Conservation (phyloP, 2,329 filamentous ascomycete genomes). For the Nothophaeocryptopus gaeumannii region DNA sequence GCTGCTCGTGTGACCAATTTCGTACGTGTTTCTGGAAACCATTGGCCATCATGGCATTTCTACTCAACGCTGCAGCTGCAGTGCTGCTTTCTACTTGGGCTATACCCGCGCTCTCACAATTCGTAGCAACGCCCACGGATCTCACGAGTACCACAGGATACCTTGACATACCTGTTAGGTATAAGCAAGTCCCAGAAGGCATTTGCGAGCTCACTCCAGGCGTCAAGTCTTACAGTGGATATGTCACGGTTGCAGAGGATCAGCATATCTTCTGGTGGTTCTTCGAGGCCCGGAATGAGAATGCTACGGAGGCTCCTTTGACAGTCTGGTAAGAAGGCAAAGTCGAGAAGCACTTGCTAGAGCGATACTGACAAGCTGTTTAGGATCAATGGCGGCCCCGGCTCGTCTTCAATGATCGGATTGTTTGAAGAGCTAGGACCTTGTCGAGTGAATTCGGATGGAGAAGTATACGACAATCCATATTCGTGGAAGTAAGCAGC, state of each 20-base stretch:
- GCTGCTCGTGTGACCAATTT: too few relatives aligned
- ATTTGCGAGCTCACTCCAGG: constrained; percentile 51
- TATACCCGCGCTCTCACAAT: constrained; percentile 34
- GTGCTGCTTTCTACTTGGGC: too few relatives aligned
- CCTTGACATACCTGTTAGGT: constrained; percentile 53
- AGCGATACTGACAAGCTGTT: too few relatives aligned
- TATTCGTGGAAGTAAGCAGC: constrained; percentile 55
- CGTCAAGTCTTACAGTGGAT: constrained; percentile 50
- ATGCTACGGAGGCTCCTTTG: constrained; percentile 53
- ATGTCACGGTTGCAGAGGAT: constrained; percentile 26
- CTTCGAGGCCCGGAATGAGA: constrained; percentile 54
- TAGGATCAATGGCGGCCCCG: constrained; percentile 57
- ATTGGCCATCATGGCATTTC: too few relatives aligned
- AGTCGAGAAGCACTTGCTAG: too few relatives aligned
- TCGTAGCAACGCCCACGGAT: constrained; percentile 46
- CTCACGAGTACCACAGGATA: constrained; percentile 45
- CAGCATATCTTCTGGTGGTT: constrained; percentile 64
- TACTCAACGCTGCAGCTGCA: too few relatives aligned
- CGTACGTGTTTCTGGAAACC: too few relatives aligned
- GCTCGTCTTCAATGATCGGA: constrained; percentile 57
- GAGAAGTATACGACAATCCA: constrained; percentile 56
- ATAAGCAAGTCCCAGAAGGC: constrained; percentile 53
- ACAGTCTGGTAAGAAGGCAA: constrained; percentile 49
- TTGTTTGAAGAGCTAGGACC: constrained; percentile 51
- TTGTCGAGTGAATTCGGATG: constrained; percentile 43